These are phyloP conservation scores for Handroanthus guayacan DNA, from an alignment of 257 asterid genomes.

Conservation along the genomic window DNA sequence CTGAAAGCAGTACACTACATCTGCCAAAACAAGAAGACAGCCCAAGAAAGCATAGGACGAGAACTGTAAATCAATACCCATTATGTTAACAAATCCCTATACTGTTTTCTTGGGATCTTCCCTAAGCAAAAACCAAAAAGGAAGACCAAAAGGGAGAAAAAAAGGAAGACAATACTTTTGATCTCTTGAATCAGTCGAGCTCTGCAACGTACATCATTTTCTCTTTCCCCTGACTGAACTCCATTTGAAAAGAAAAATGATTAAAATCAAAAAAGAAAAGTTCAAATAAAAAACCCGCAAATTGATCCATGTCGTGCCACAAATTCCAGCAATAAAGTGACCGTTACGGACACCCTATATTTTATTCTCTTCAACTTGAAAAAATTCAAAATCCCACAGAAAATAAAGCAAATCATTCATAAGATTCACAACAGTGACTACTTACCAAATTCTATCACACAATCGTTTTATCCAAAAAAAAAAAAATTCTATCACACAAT, in stretches of 20 bases:
- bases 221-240: neutral
- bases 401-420: constrained; percentile 14
- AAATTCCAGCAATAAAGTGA: constrained; percentile 41
- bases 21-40: constrained; percentile 1
- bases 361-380: constrained; percentile 32
- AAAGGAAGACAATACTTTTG: constrained; percentile 16
- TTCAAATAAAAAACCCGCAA: constrained; percentile 26
- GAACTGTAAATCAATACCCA: constrained; percentile 5
- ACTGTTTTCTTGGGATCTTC: constrained; percentile 27
- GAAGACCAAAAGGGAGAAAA: neutral
- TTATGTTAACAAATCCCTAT: constrained; percentile 22
- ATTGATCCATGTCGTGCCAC: constrained; percentile 30
- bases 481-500: constrained; percentile 30
- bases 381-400: constrained; percentile 10
- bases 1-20: neutral
- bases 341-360: constrained; percentile 42
- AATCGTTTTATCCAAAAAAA: too few species aligned
- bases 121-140: constrained; percentile 6
- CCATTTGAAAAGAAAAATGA: constrained; percentile 1
- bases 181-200: constrained; percentile 30
- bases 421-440: constrained; percentile 22
- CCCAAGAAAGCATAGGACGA: constrained; percentile 21
- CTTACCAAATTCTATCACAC: constrained; percentile 40
- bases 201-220: constrained; percentile 17
- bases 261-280: neutral